Percentiles rank a stretch among this genome's conserved stretches.
Evolutionary conservation across 2,329 filamentous ascomycete genomes (phyloP).

Genomic region (Curvularia spicifera): DNA sequence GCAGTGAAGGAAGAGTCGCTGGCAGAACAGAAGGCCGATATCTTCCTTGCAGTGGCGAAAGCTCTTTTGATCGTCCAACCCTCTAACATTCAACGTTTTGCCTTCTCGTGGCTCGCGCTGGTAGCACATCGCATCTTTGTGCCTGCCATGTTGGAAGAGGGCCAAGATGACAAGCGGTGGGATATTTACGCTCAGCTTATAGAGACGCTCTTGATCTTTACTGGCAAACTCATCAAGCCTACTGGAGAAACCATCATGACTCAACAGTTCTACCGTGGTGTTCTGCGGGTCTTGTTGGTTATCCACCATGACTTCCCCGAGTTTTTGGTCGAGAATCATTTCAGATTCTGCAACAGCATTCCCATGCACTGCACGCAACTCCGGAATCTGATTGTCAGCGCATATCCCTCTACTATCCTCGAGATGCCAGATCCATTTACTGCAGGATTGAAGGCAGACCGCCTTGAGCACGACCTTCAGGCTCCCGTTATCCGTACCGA

Average conservation of each 20-base stretch:
- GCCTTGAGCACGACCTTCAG: slow-evolving; percentile 74
- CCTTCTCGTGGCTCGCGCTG: slow-evolving; percentile 83
- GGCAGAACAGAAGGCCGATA: slow-evolving; percentile 66
- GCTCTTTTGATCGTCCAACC: slow-evolving; percentile 78
- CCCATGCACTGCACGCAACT: slow-evolving; percentile 85
- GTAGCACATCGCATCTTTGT: slow-evolving; percentile 86
- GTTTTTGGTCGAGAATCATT: slow-evolving; percentile 87
- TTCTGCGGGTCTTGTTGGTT: slow-evolving; percentile 80
- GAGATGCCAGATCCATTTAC: slow-evolving; percentile 78
- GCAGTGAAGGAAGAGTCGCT: slow-evolving; percentile 56
- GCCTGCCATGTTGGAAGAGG: slow-evolving; percentile 73
- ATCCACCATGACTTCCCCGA: slow-evolving; percentile 95
- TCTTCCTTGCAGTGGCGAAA: slow-evolving; percentile 74
- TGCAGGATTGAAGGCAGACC: slow-evolving; percentile 75
- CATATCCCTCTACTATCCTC: slow-evolving; percentile 71
- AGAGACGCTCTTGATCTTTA: slow-evolving; percentile 72
- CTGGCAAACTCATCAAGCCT: slow-evolving; percentile 80
- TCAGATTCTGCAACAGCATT: slow-evolving; percentile 79
- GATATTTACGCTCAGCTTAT: slow-evolving; percentile 74
- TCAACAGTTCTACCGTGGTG: slow-evolving; percentile 84
- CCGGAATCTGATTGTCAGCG: slow-evolving; percentile 85
- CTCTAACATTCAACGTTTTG: slow-evolving; percentile 77
- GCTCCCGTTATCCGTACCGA: slow-evolving; percentile 71
- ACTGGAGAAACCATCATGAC: slow-evolving; percentile 71
- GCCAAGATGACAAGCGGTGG: slow-evolving; percentile 70